Evolutionary conservation across 2,329 filamentous ascomycete species (phyloP).

Genomic region (Fusarium brevicatenulatum): DNA sequence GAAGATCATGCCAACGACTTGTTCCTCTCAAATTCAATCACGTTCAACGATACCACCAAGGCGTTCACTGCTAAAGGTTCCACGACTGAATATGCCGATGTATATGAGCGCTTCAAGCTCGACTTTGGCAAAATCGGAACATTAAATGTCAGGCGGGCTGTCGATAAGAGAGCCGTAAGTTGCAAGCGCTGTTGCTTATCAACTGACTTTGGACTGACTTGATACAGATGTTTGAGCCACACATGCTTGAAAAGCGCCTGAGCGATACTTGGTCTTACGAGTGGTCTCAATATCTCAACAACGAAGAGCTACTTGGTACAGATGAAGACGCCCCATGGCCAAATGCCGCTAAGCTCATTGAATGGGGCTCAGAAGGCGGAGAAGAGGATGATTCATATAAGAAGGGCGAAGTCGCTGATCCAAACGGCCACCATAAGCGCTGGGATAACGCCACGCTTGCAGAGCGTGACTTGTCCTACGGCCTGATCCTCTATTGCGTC

Average conservation of each 20-base stretch:
- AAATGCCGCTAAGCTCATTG: slow-evolving; percentile 1
- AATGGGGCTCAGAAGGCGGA: background rate
- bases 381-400: slow-evolving; percentile 1
- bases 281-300: background rate
- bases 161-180: slow-evolving; percentile 23
- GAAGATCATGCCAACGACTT: slow-evolving; percentile 14
- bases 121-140: slow-evolving; percentile 10
- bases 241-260: background rate
- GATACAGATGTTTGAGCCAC: slow-evolving; percentile 6
- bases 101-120: background rate
- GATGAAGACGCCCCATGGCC: slow-evolving; percentile 8
- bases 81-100: background rate
- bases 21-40: background rate
- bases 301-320: background rate
- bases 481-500: background rate
- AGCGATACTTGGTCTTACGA: background rate
- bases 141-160: background rate
- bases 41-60: slow-evolving; percentile 2
- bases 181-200: background rate
- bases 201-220: background rate
- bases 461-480: slow-evolving; percentile 3
- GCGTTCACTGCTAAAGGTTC: background rate
- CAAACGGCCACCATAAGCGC: slow-evolving; percentile 10
- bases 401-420: background rate
- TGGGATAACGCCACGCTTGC: background rate